Evolutionary conservation across 805 yeast species (phyloP), one percentile per base, ranked within the genome.

Genomic region (Hanseniaspora nectarophila): DNA sequence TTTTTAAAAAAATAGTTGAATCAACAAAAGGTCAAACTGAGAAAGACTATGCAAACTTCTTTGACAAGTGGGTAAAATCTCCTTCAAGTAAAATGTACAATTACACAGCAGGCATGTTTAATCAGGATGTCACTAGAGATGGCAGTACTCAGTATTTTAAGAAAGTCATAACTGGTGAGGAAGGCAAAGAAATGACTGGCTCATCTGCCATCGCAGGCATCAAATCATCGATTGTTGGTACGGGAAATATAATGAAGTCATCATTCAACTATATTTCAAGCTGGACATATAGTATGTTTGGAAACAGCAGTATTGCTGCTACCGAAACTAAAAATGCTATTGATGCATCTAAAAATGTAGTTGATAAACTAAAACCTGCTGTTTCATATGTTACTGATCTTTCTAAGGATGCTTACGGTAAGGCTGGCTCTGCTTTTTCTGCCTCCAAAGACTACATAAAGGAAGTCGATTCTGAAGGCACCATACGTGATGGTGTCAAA

Each of bases 21-120:
- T 31, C 21, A 16, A 45, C 45, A 13, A 47, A 29, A 32, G 16
- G 2, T 13, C 43, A 29, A 12, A 29, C 28, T 16, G 12, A 33
- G 5, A 37, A 23, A 12, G 29, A 29, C 35, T 10, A 31, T 7
- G 4, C 24, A 4, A 32, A 16, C 34, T 18, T 35, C 5, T 24
- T 47, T 16, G 45, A 47, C 18, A 47, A 47, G 18, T 47, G 45
- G 51, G 16, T 47, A 16, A 47, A 39, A 26, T 26, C 29, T 2
- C 51, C 51, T 7, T 47, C 45, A 31, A 35, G 24, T 38, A 47
- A 47, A 33, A 5, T 40, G 2, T 47, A 39, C 16, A 26, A 32
- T 9, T 47, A 47, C 18, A 24, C 43, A n/a, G 23, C n/a, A n/a
- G 34, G 39, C 5, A 31, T 39, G 39, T n/a, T 42, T 12, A n/a